Percentiles rank a stretch among this genome's conserved stretches.
Conservation (phyloP, 176 grass and related monocot genomes). For the Phoenix dactylifera region DNA sequence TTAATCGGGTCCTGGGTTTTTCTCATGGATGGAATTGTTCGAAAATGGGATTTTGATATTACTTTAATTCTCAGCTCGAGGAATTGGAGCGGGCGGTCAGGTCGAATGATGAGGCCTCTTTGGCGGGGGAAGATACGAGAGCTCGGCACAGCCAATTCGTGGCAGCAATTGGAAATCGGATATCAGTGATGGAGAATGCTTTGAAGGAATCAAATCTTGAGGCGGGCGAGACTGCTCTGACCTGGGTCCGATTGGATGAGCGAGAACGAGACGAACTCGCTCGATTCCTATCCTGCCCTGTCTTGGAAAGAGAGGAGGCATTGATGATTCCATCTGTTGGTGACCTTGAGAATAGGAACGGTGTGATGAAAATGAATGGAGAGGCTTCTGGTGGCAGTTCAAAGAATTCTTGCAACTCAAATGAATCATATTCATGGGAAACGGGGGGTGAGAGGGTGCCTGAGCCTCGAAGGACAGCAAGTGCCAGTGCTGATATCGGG, state of each 20-base stretch:
- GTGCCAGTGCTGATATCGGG: constrained; percentile 63
- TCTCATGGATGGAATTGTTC: neutral
- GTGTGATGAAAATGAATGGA: constrained; percentile 35
- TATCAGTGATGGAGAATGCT: constrained; percentile 59
- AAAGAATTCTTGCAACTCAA: constrained; percentile 44
- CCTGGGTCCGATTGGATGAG: constrained; percentile 67
- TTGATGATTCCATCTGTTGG: constrained; percentile 24
- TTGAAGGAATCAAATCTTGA: constrained; percentile 45
- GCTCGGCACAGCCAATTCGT: constrained; percentile 57
- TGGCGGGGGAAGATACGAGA: constrained; percentile 53
- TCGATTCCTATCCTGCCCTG: constrained; percentile 37
- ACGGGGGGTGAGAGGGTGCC: constrained; percentile 23
- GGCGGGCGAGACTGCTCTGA: constrained; percentile 26
- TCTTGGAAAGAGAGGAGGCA: constrained; percentile 26
- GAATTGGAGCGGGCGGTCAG: constrained; percentile 55
- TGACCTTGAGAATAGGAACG: constrained; percentile 29
- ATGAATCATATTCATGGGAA: constrained; percentile 31
- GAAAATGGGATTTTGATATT: neutral
- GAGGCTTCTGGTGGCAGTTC: constrained; percentile 39
- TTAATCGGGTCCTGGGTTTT: neutral
- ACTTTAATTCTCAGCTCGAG: constrained; percentile 50
- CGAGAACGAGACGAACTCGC: constrained; percentile 71
- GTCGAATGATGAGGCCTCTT: constrained; percentile 37
- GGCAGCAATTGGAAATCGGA: constrained; percentile 49
- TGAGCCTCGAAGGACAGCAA: constrained; percentile 51